Evolutionary conservation across 257 asterid species (phyloP), one percentile per base, ranked within the genome.

Genomic region (Primulina eburnea): DNA sequence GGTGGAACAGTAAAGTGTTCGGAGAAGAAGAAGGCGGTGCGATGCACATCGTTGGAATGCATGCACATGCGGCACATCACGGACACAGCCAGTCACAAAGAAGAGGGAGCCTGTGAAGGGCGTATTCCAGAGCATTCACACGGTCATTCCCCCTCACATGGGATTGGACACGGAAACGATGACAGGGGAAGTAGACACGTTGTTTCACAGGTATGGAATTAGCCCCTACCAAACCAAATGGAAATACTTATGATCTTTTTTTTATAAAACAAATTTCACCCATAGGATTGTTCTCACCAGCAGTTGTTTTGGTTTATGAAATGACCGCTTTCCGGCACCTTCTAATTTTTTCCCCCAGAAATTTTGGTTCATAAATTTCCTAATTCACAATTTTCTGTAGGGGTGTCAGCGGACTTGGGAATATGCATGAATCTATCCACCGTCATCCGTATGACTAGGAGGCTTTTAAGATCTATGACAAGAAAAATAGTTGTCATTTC

Each of bases 21-120:
- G 95, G 95, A 35, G 99, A 86, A 79, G 97, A 90, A 78, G 96
- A 86, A 63, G 86, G 90, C 14, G 99, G 96, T 50, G 84, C 83
- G 0, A 93, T 93, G 85, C 99, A 90, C 70, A 90, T 93, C 32
- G 96, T 93, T 0, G 97, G 97, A 73, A 89, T 89, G 84, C 96
- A 87, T 68, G 97, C 96, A 0, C 99, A 90, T 9, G 91, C 86
- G 1, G 97, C 97, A 16, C 95, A 90, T 73, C 97, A 93, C 64
- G 72, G 96, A 10, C 97, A 93, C 67, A 87, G 76, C 75, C 96
- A 90, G 63, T 58, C 89, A 0, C 92, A 84, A 84, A 65, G 97
- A 80, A 64, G 79, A 77, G 6, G 97, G 90, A 10, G 80, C 71
- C 0, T 82, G 87, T 40, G 58, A 78, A 38, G 83, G 94, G 52